Conservation (phyloP, 805 yeast species). For the Candida ficus region DNA sequence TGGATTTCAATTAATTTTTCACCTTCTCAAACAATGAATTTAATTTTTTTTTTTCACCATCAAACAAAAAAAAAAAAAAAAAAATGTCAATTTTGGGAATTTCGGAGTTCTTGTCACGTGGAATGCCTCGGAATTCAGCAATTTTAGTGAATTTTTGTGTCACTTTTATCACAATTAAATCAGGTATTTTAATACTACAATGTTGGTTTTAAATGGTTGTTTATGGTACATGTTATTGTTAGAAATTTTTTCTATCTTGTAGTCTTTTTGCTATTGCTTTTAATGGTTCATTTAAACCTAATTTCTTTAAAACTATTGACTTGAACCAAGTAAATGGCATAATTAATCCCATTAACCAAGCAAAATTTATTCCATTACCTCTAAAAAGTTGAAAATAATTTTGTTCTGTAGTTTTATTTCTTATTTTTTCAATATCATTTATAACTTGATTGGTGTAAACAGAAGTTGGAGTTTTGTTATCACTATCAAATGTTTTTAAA, state of each 20-base stretch:
- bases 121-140: background rate
- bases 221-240: too few species aligned
- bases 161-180: background rate
- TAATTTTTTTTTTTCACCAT: background rate
- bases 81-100: background rate
- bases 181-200: too few species aligned
- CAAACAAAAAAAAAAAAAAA: background rate
- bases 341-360: slow-evolving; percentile 8
- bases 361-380: slow-evolving; percentile 8
- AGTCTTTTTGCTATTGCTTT: background rate
- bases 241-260: background rate
- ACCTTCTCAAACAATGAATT: background rate
- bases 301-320: background rate
- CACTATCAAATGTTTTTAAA: background rate
- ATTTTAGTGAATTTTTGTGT: too few species aligned
- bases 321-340: slow-evolving; percentile 5
- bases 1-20: background rate
- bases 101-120: background rate
- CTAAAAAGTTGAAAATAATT: slow-evolving; percentile 11
- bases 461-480: slow-evolving; percentile 26
- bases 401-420: background rate
- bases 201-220: too few species aligned
- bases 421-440: slow-evolving; percentile 23
- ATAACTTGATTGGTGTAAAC: slow-evolving; percentile 35
- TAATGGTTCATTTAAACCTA: slow-evolving; percentile 1